Evolutionary conservation across 768 basidiomycete species (phyloP).

Genomic region (Boletus subparvulus): DNA sequence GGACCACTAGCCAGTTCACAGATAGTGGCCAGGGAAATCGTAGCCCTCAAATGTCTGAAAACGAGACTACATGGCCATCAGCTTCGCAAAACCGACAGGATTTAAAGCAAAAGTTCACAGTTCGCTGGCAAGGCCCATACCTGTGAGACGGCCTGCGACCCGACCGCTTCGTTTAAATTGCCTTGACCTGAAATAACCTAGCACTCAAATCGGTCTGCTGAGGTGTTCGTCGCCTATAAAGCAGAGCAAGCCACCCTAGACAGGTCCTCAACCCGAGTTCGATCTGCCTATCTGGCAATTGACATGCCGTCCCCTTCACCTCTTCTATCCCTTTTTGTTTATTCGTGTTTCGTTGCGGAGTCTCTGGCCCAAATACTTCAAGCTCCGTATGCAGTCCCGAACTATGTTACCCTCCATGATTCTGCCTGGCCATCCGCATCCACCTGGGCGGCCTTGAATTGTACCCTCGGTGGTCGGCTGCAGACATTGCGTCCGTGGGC

Average conservation of each 20-base stretch:
- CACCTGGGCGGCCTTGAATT: constrained; percentile 11
- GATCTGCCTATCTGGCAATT: not conserved
- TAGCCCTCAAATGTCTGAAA: too few relatives aligned
- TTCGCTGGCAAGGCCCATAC: too few relatives aligned
- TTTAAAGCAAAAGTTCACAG: too few relatives aligned
- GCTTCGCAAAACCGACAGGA: too few relatives aligned
- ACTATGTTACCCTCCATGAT: not conserved
- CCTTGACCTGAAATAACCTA: not conserved
- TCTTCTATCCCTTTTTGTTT: not conserved
- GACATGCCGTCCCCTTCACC: not conserved
- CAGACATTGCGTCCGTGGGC: constrained; percentile 18
- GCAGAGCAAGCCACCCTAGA: not conserved
- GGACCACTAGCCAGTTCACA: too few relatives aligned
- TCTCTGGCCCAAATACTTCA: not conserved
- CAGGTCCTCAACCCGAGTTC: not conserved
- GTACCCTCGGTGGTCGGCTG: constrained; percentile 7
- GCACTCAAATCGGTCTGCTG: too few relatives aligned
- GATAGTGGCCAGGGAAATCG: too few relatives aligned
- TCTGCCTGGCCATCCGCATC: constrained; percentile 10
- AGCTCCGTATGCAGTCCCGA: not conserved
- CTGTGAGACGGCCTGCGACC: too few relatives aligned
- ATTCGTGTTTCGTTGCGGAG: not conserved
- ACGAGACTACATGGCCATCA: too few relatives aligned
- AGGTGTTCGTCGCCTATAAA: not conserved
- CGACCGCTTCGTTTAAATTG: too few relatives aligned